These are phyloP conservation scores for Fusarium sp. DNA, from an alignment of 2,329 filamentous ascomycete genomes.

Conservation along the genomic window DNA sequence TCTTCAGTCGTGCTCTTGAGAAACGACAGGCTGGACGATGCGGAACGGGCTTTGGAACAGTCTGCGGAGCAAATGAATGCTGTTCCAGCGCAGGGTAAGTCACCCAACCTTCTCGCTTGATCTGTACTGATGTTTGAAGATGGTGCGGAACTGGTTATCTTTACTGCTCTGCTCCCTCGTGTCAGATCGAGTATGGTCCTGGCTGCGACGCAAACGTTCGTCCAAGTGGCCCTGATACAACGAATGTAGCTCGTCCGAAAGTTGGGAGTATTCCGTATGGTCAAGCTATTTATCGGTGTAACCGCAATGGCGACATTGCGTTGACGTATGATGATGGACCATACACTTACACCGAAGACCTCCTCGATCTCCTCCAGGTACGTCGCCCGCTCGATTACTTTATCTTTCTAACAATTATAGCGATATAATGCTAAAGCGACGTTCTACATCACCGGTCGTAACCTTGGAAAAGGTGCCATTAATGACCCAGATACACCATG, in stretches of 20 bases:
- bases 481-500: conserved; percentile 49
- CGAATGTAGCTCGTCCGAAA: conserved; percentile 58
- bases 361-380: conserved; percentile 50
- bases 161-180: conserved; percentile 69
- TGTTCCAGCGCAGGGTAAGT: conserved; percentile 54
- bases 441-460: conserved; percentile 49
- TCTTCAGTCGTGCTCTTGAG: conserved; percentile 2
- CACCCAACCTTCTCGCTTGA: rapidly evolving
- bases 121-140: conserved; percentile 40
- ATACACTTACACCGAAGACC: conserved; percentile 50
- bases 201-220: conserved; percentile 67
- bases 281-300: conserved; percentile 55
- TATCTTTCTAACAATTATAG: conserved; percentile 21
- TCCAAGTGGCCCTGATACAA: conserved; percentile 61
- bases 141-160: conserved; percentile 63
- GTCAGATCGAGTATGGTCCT: conserved; percentile 67
- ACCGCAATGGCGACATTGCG: conserved; percentile 48
- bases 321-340: conserved; percentile 59
- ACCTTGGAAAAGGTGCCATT: conserved; percentile 53
- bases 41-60: conserved; percentile 47
- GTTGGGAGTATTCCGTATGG: conserved; percentile 65
- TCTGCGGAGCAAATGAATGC: conserved; percentile 49
- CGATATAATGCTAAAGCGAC: conserved; percentile 49
- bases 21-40: conserved; percentile 52
- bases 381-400: background rate